phyloP scores from a whole-genome alignment of 345 rosid species.

The Hypericum perforatum region DNA sequence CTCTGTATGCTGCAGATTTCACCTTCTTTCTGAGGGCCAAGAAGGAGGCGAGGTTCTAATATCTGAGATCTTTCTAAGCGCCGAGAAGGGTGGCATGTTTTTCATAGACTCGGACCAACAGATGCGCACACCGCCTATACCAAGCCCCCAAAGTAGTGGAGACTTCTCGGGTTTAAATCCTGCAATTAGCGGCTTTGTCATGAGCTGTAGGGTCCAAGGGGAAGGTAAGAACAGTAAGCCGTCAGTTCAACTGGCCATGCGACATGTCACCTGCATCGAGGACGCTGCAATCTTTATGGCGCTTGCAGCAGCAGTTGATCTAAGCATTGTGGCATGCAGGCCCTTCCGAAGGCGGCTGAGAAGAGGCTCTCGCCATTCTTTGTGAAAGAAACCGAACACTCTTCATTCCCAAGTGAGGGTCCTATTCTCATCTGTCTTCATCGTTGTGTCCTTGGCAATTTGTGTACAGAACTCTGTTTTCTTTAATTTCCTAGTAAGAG shows the following conservation, averaged over 20 bases:
- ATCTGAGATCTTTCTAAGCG: conserved; percentile 72
- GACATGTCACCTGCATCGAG: conserved; percentile 86
- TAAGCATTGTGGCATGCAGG: conserved; percentile 85
- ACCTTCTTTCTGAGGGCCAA: conserved; percentile 65
- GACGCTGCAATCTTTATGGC: conserved; percentile 98
- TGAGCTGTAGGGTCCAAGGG: conserved; percentile 89
- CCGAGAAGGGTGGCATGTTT: conserved; percentile 90
- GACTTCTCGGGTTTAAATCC: conserved; percentile 65
- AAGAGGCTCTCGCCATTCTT: conserved; percentile 53
- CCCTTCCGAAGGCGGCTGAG: conserved; percentile 65
- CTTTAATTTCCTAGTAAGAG: too few species aligned
- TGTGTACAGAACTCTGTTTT: too few species aligned
- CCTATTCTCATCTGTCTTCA: too few species aligned
- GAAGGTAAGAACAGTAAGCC: conserved; percentile 90
- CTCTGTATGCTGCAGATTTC: conserved; percentile 76
- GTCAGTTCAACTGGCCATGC: conserved; percentile 69
- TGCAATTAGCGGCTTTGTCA: conserved; percentile 60
- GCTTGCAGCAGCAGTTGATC: conserved; percentile 90
- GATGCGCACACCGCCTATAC: conserved; percentile 58
- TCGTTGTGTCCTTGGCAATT: too few species aligned
- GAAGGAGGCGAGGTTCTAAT: conserved; percentile 71
- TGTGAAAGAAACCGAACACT: conserved; percentile 18
- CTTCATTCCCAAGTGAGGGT: too few species aligned
- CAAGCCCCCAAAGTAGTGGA: conserved; percentile 91
- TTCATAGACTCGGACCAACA: conserved; percentile 75